A percentile compares a stretch with the other conserved stretches of the same genome.
Conservation (phyloP, 2,329 filamentous ascomycete species). For the Colletotrichum lentis region DNA sequence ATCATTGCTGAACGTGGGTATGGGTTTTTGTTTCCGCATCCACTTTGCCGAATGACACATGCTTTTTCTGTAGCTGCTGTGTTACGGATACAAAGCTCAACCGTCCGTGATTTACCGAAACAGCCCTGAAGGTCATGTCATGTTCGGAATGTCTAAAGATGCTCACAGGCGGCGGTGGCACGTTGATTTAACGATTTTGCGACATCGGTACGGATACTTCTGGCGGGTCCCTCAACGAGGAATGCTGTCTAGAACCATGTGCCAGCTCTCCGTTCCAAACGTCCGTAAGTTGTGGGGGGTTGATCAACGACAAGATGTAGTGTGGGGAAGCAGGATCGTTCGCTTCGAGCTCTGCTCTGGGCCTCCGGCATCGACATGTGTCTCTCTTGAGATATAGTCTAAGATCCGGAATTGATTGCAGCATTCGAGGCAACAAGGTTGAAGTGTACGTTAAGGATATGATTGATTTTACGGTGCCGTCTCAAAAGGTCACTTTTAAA, state of each 20-base stretch:
- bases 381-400: background rate
- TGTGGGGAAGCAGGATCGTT: background rate
- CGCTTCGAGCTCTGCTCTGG: background rate
- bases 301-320: background rate
- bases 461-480: background rate
- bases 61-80: background rate
- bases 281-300: background rate
- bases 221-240: background rate
- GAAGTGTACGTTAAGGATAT: background rate
- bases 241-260: background rate
- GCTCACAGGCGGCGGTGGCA: background rate
- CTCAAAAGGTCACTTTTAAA: background rate
- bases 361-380: background rate
- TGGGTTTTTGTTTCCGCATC: background rate
- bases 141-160: background rate
- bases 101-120: background rate
- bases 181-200: background rate
- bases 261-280: background rate
- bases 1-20: constrained; percentile 20
- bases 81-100: background rate
- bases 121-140: no score
- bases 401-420: background rate
- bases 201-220: background rate
- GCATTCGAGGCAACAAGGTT: background rate
- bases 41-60: background rate